A percentile compares a stretch with the other conserved stretches of the same genome.
These are phyloP conservation scores for Citrus australasica DNA, from an alignment of 345 rosid genomes.

Conservation along the genomic window DNA sequence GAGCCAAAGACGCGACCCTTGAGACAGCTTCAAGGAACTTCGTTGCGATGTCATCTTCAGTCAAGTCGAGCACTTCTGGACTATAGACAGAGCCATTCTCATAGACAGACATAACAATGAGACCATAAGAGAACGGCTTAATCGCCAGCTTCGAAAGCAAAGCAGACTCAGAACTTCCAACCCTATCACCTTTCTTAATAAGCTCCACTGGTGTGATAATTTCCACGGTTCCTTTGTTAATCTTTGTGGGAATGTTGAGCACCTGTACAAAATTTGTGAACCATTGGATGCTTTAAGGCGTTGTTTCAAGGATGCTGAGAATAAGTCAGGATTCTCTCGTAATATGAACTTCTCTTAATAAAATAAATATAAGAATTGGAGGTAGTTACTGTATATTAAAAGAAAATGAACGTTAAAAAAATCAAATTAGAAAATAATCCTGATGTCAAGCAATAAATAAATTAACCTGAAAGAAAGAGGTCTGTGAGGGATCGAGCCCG, in stretches of 20 bases:
- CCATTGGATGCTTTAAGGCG: neutral
- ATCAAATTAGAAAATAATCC: neutral
- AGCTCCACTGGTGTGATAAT: conserved; percentile 91
- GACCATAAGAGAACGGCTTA: conserved; percentile 93
- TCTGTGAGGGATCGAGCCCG: conserved; percentile 94
- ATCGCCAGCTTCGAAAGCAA: conserved; percentile 84
- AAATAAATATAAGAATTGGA: too few relatives aligned
- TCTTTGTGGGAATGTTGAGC: conserved; percentile 92
- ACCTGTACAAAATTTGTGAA: conserved; percentile 24
- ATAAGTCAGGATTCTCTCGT: too few relatives aligned
- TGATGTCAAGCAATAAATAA: neutral
- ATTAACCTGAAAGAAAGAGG: conserved; percentile 89
- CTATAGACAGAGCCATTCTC: conserved; percentile 82
- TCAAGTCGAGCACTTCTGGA: conserved; percentile 80
- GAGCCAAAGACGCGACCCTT: conserved; percentile 58
- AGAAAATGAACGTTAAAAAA: too few relatives aligned
- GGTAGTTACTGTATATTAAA: too few relatives aligned
- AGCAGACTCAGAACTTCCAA: conserved; percentile 93
- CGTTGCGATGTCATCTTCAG: conserved; percentile 65
- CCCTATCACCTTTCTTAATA: conserved; percentile 92
- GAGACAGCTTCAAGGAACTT: conserved; percentile 78
- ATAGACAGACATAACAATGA: conserved; percentile 59
- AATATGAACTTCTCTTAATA: too few relatives aligned
- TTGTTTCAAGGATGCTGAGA: neutral
- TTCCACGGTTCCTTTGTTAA: conserved; percentile 98